Evolutionary conservation across 169 alveolate genomes (phyloP).

Genomic region (Plasmodium vinckei): DNA sequence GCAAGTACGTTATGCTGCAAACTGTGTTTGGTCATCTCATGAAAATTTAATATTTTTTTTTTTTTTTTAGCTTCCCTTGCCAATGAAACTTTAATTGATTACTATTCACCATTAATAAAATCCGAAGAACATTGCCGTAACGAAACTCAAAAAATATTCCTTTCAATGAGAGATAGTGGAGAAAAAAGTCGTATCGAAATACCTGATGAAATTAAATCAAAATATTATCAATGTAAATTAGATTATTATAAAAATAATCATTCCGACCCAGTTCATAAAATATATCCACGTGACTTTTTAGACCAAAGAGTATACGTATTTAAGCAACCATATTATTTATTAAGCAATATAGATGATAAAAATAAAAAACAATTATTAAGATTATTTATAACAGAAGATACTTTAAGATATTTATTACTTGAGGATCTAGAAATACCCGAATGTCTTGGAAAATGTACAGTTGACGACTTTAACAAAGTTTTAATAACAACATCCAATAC

Average conservation of each 20-base stretch:
- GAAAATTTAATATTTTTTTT: too few relatives aligned
- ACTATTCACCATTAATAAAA: conserved; percentile 46
- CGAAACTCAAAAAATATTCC: conserved; percentile 23
- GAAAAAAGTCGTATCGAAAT: conserved; percentile 40
- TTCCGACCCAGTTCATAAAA: conserved; percentile 23
- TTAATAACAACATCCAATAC: not conserved
- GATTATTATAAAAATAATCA: conserved; percentile 40
- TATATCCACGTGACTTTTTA: conserved; percentile 23
- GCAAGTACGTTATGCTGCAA: not conserved
- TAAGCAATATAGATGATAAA: conserved; percentile 11
- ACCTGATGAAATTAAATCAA: conserved; percentile 26
- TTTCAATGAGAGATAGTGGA: conserved; percentile 21
- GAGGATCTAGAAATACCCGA: conserved; percentile 46
- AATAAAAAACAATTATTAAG: conserved; percentile 6
- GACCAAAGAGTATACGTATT: conserved; percentile 26
- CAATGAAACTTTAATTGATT: not conserved
- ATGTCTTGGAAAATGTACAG: conserved; percentile 52
- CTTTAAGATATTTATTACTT: conserved; percentile 31
- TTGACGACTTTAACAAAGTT: conserved; percentile 23
- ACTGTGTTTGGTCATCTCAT: not conserved
- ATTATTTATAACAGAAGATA: conserved; percentile 31
- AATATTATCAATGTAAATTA: conserved; percentile 39
- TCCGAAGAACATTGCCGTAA: conserved; percentile 44
- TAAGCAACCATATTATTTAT: conserved; percentile 62
- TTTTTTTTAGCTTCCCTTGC: too few relatives aligned